Evolutionary conservation across 768 basidiomycete species (phyloP).

Genomic region (Lactifluus piperatus): DNA sequence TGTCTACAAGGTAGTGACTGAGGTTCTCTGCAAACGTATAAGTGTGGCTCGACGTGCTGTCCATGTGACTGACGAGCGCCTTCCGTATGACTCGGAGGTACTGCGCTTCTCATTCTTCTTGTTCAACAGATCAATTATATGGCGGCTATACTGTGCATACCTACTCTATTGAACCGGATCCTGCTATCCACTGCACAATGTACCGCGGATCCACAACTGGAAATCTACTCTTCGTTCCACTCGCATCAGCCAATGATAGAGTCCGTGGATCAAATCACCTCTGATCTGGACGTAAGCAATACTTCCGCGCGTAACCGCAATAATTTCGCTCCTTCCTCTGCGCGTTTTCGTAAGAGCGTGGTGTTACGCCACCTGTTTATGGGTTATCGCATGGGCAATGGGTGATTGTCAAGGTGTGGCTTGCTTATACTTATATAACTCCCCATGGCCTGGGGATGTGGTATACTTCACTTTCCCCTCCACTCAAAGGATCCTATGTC

Average conservation of each 20-base stretch:
- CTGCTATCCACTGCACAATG: too few relatives aligned
- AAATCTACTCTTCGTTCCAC: neutral
- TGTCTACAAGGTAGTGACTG: too few relatives aligned
- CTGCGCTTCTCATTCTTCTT: too few relatives aligned
- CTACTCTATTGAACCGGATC: too few relatives aligned
- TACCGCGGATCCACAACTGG: too few relatives aligned
- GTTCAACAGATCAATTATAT: too few relatives aligned
- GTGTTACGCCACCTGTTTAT: neutral
- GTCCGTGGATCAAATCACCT: neutral
- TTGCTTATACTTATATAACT: neutral
- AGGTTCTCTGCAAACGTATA: neutral
- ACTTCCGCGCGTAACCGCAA: neutral
- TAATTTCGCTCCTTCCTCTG: neutral
- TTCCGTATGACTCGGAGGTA: neutral
- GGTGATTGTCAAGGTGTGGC: neutral
- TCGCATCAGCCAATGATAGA: neutral
- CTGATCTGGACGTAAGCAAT: too few relatives aligned
- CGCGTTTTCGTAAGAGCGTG: neutral
- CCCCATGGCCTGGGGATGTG: neutral
- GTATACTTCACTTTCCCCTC: neutral
- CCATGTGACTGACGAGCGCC: neutral
- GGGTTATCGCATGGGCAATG: neutral
- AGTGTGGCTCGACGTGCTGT: neutral
- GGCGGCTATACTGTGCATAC: too few relatives aligned
- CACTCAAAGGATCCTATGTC: neutral